Conservation (phyloP, 1,139 yeast species). For the Blastobotrys capitulatus region DNA sequence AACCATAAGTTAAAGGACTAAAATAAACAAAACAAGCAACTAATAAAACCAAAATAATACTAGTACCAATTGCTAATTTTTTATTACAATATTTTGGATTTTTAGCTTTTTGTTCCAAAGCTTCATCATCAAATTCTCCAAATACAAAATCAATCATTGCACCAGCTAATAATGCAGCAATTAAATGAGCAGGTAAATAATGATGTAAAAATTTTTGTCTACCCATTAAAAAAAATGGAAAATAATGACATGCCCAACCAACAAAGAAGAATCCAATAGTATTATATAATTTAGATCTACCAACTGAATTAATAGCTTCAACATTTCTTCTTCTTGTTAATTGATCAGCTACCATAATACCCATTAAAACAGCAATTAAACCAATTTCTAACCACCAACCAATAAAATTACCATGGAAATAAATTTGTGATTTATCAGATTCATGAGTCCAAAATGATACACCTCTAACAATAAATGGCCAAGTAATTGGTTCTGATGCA, state of each 20-base stretch:
- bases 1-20: constrained; percentile 85
- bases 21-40: constrained; percentile 65
- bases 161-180: constrained; percentile 81
- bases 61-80: constrained; percentile 35
- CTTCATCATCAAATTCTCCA: constrained; percentile 43
- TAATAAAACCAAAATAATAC: constrained; percentile 43
- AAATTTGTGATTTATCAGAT: constrained; percentile 58
- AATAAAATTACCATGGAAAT: constrained; percentile 80
- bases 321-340: constrained; percentile 68
- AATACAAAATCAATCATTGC: constrained; percentile 74
- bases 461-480: constrained; percentile 93
- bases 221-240: constrained; percentile 71
- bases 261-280: constrained; percentile 78
- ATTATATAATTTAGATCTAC: constrained; percentile 71
- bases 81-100: constrained; percentile 14
- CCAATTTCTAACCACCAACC: constrained; percentile 90
- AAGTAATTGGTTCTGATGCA: constrained; percentile 85
- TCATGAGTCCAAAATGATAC: constrained; percentile 95
- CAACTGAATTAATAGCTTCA: constrained; percentile 49
- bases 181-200: constrained; percentile 91
- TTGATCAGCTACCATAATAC: constrained; percentile 66
- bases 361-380: constrained; percentile 60
- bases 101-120: constrained; percentile 19
- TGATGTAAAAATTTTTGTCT: constrained; percentile 97
- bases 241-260: constrained; percentile 93